Percentiles rank a stretch among this genome's conserved stretches.
phyloP scores from a whole-genome alignment of 2,329 filamentous ascomycete genomes.

The Clarireedia sp. region DNA sequence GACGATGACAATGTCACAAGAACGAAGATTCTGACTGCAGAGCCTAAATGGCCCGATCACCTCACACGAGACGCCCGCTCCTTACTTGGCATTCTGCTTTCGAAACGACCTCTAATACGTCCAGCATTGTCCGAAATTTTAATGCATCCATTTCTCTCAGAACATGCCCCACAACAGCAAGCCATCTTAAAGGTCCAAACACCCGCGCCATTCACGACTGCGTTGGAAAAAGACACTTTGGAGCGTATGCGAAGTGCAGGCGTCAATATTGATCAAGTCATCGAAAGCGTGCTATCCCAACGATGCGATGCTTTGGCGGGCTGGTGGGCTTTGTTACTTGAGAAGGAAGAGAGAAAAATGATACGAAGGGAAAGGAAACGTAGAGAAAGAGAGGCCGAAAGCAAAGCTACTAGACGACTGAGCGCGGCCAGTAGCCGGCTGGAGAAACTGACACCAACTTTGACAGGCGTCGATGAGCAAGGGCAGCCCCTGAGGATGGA shows the following conservation, averaged over 20 bases:
- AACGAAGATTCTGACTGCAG: constrained; percentile 72
- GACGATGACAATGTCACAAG: constrained; percentile 88
- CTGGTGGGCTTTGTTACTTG: constrained; percentile 91
- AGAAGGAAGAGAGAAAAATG: constrained; percentile 90
- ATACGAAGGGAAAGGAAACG: constrained; percentile 71
- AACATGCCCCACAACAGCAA: constrained; percentile 81
- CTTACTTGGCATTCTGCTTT: constrained; percentile 72
- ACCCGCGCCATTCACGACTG: constrained; percentile 73
- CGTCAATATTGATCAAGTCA: constrained; percentile 87
- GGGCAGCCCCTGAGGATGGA: constrained; percentile 41
- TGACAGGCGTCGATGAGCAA: constrained; percentile 75
- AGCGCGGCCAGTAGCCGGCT: constrained; percentile 85
- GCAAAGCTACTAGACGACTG: constrained; percentile 68
- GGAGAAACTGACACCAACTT: constrained; percentile 68
- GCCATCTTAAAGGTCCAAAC: constrained; percentile 78
- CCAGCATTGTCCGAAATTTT: constrained; percentile 80
- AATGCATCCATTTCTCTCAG: constrained; percentile 76
- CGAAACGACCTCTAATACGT: constrained; percentile 78
- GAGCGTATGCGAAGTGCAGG: constrained; percentile 90
- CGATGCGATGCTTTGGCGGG: constrained; percentile 84
- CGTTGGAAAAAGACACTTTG: constrained; percentile 82
- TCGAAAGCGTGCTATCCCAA: constrained; percentile 86
- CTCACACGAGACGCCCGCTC: constrained; percentile 70
- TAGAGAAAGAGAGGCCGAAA: constrained; percentile 75
- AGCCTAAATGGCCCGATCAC: constrained; percentile 76